Conservation (phyloP, 2,329 filamentous ascomycete species). For the Rhynchosporium agropyri region DNA sequence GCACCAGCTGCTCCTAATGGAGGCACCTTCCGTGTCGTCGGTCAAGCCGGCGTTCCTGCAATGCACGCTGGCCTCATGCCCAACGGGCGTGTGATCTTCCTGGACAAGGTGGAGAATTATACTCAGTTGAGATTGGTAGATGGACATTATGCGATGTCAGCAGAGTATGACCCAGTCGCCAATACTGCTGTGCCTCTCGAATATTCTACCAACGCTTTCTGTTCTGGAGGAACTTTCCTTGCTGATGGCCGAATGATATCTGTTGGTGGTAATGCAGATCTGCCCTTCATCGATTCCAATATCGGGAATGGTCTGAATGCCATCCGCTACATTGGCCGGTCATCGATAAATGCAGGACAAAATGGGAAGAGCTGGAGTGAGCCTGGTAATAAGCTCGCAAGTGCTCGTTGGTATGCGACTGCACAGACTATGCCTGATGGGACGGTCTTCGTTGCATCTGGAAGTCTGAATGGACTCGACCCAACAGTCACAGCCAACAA, state of each 20-base stretch:
- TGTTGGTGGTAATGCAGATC: constrained; percentile 59
- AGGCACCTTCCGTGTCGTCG: constrained; percentile 53
- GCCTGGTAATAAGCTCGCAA: constrained; percentile 56
- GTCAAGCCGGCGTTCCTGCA: constrained; percentile 61
- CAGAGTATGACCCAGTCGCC: constrained; percentile 58
- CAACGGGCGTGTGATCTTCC: constrained; percentile 60
- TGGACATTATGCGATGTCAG: constrained; percentile 60
- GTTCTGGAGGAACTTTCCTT: constrained; percentile 60
- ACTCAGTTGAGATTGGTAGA: constrained; percentile 57
- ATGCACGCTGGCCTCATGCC: constrained; percentile 64
- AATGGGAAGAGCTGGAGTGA: constrained; percentile 57
- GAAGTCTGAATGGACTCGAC: constrained; percentile 60
- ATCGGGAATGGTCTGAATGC: constrained; percentile 61
- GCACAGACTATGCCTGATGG: constrained; percentile 61
- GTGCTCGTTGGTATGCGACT: constrained; percentile 62
- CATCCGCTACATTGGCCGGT: constrained; percentile 57
- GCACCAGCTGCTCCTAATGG: constrained; percentile 50
- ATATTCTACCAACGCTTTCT: constrained; percentile 63
- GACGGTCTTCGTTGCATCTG: constrained; percentile 60
- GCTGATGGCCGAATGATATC: constrained; percentile 58
- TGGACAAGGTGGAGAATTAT: constrained; percentile 67
- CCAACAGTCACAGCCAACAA: constrained; percentile 58
- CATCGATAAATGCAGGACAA: constrained; percentile 48
- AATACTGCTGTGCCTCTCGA: constrained; percentile 51
- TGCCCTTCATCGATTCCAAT: constrained; percentile 58